A percentile compares a stretch with the other conserved stretches of the same genome.
phyloP scores from a whole-genome alignment of 2,329 filamentous ascomycete species.

The Dactylonectria macrodidyma region DNA sequence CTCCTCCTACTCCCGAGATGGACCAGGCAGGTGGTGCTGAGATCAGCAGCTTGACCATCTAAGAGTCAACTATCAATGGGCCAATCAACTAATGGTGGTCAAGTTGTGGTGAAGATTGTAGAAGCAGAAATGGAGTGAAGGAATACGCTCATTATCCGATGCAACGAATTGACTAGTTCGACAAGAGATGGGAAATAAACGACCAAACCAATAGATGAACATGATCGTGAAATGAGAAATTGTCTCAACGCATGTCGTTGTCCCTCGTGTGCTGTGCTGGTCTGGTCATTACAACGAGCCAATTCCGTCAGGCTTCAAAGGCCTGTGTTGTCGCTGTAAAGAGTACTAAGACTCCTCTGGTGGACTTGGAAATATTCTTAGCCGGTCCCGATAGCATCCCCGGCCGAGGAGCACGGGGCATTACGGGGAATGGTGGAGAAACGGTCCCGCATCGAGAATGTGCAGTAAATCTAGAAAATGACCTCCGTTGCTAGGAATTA shows the following conservation, averaged over 20 bases:
- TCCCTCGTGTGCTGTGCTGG: neutral
- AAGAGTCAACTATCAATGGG: conserved; percentile 2
- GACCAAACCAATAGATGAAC: neutral
- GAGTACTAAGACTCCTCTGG: too few species aligned
- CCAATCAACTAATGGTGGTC: too few species aligned
- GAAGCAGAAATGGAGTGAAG: neutral
- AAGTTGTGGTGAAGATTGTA: neutral
- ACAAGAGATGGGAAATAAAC: neutral
- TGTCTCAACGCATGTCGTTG: neutral
- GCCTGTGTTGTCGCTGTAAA: neutral
- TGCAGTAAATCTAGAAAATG: too few species aligned
- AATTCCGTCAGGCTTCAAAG: too few species aligned
- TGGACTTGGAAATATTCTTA: neutral
- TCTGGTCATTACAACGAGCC: neutral
- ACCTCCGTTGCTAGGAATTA: too few species aligned
- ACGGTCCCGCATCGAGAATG: too few species aligned
- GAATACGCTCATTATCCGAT: neutral
- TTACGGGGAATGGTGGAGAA: too few species aligned
- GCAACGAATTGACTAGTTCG: neutral
- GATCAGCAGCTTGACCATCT: conserved; percentile 59
- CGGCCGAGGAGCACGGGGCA: neutral
- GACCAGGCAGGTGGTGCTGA: conserved; percentile 59
- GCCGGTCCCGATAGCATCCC: neutral
- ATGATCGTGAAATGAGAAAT: neutral
- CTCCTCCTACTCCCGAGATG: conserved; percentile 68